Percentiles rank a stretch among this genome's conserved stretches.
These are phyloP conservation scores for Colletotrichum ledebouriae DNA, from an alignment of 2,329 filamentous ascomycete species.

Conservation along the genomic window DNA sequence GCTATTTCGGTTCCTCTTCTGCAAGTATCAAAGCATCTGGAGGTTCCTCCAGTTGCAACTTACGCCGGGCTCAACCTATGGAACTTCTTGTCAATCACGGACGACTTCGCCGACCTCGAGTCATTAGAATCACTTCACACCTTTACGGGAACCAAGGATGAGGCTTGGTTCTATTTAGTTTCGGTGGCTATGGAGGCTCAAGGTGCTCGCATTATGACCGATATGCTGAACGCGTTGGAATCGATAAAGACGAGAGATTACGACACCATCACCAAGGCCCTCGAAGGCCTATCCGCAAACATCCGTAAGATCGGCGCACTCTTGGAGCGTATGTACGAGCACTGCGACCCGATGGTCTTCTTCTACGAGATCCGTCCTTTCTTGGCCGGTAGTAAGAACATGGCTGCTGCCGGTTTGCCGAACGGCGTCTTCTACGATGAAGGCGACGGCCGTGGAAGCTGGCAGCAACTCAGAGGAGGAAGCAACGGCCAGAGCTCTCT, in stretches of 20 bases:
- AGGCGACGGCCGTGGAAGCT: slow-evolving; percentile 74
- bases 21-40: slow-evolving; percentile 77
- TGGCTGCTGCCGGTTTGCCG: slow-evolving; percentile 86
- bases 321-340: slow-evolving; percentile 88
- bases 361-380: slow-evolving; percentile 91
- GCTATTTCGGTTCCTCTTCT: slow-evolving; percentile 84
- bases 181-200: slow-evolving; percentile 91
- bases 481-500: slow-evolving; percentile 94
- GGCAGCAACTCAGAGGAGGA: slow-evolving; percentile 86
- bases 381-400: slow-evolving; percentile 92
- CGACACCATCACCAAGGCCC: slow-evolving; percentile 69
- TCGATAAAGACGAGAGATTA: slow-evolving; percentile 74
- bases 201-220: slow-evolving; percentile 79
- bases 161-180: slow-evolving; percentile 95
- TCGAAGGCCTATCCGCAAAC: slow-evolving; percentile 75
- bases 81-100: slow-evolving; percentile 78
- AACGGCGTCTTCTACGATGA: slow-evolving; percentile 88
- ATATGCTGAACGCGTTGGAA: slow-evolving; percentile 82
- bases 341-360: slow-evolving; percentile 88
- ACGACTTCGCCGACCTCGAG: slow-evolving; percentile 74
- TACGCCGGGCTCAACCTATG: slow-evolving; percentile 90
- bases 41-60: slow-evolving; percentile 89
- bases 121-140: slow-evolving; percentile 81
- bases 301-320: slow-evolving; percentile 77
- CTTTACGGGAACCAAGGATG: slow-evolving; percentile 89